Conservation (phyloP, 2,329 filamentous ascomycete species). For the Phialemonium atrogriseum region DNA sequence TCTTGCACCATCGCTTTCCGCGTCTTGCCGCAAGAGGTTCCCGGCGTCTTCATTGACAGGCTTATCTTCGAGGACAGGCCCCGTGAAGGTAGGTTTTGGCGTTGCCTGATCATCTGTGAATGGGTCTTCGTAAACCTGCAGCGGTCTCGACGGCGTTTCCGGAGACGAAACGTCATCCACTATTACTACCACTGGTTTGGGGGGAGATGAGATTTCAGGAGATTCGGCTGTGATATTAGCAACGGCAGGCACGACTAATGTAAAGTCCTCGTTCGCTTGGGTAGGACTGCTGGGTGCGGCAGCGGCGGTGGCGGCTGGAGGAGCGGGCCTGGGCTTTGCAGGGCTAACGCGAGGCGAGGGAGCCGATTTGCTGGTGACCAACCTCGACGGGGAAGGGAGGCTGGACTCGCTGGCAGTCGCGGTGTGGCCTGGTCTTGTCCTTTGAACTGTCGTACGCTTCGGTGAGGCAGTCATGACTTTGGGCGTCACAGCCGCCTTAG, state of each 20-base stretch:
- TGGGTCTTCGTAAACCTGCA: constrained; percentile 57
- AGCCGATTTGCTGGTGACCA: constrained; percentile 21
- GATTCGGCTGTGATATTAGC: constrained; percentile 16
- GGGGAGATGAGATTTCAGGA: constrained; percentile 5
- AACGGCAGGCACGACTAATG: constrained; percentile 41
- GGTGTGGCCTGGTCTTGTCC: constrained; percentile 37
- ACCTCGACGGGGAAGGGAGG: constrained; percentile 35
- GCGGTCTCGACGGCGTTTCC: constrained; percentile 24
- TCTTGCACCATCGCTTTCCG: constrained; percentile 8
- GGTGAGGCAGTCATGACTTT: constrained; percentile 46
- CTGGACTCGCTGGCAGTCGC: constrained; percentile 43
- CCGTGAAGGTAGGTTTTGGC: constrained; percentile 35
- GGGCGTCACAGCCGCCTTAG: constrained; percentile 37
- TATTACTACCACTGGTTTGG: constrained; percentile 4
- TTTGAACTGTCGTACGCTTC: constrained; percentile 35
- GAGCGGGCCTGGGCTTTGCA: constrained; percentile 17
- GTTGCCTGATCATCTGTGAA: constrained; percentile 40
- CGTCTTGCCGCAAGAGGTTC: constrained; percentile 17
- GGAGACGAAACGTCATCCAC: constrained; percentile 4
- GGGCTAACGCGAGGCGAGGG: constrained; percentile 28
- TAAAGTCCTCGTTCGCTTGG: constrained; percentile 44
- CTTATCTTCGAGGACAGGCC: constrained; percentile 50
- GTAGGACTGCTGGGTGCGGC: constrained; percentile 30
- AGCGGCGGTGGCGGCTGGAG: constrained; percentile 5
- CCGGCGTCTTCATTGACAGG: constrained; percentile 49